Percentiles rank a stretch among this genome's conserved stretches.
Evolutionary conservation across 805 yeast genomes (phyloP).

Genomic region (Saccharomycopsis sp.): DNA sequence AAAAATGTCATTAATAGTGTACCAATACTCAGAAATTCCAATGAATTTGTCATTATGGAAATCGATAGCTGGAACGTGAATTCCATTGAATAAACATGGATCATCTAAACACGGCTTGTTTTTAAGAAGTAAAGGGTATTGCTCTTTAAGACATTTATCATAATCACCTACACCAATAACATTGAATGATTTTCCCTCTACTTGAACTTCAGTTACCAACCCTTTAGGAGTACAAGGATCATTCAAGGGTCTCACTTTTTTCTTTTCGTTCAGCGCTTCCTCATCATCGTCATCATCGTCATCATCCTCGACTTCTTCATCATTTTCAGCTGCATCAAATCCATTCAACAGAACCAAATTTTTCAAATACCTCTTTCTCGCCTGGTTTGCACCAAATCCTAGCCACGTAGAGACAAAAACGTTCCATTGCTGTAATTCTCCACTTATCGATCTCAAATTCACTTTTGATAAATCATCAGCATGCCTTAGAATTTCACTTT

Average conservation of each 20-base stretch:
- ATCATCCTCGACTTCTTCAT: constrained; percentile 29
- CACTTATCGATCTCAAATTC: constrained; percentile 59
- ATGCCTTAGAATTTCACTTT: constrained; percentile 55
- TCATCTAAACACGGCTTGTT: constrained; percentile 77
- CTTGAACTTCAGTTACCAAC: constrained; percentile 40
- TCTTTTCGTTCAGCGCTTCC: not conserved
- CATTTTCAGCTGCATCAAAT: constrained; percentile 39
- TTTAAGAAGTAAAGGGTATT: constrained; percentile 72
- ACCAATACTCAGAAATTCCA: constrained; percentile 97
- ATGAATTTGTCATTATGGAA: constrained; percentile 75
- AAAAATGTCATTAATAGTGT: constrained; percentile 88
- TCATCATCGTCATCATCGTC: constrained; percentile 22
- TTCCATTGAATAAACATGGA: constrained; percentile 92
- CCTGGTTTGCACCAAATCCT: constrained; percentile 96
- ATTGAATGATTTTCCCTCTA: constrained; percentile 34
- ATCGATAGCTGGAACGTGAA: constrained; percentile 86
- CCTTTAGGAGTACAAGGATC: constrained; percentile 84
- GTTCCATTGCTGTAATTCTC: constrained; percentile 67
- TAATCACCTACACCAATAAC: constrained; percentile 76
- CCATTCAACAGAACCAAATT: constrained; percentile 48
- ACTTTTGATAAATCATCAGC: constrained; percentile 66
- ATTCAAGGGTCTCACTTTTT: constrained; percentile 30
- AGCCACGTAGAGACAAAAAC: constrained; percentile 95
- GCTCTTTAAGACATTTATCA: constrained; percentile 59
- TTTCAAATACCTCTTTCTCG: constrained; percentile 63